Evolutionary conservation across 305 asterid species (phyloP).

Genomic region (Fraxinus paxiana): DNA sequence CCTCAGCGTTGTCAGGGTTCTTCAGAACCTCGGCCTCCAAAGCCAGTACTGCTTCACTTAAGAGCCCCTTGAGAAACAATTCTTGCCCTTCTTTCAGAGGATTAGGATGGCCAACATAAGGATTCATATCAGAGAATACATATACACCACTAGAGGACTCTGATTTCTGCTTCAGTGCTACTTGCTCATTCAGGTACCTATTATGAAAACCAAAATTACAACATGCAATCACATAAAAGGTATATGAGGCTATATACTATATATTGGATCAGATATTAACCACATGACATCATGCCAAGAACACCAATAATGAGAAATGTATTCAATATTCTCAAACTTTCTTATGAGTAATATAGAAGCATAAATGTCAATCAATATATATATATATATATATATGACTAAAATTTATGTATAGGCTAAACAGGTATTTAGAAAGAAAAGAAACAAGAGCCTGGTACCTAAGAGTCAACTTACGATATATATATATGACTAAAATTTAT

Average conservation of each 20-base stretch:
- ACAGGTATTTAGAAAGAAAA: background rate
- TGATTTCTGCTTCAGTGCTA: slow-evolving; percentile 1
- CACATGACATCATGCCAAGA: background rate
- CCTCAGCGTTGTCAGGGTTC: slow-evolving; percentile 95
- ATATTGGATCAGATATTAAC: background rate
- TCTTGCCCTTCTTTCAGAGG: slow-evolving; percentile 98
- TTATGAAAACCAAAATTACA: background rate
- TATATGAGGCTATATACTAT: background rate
- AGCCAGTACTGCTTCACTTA: slow-evolving; percentile 99
- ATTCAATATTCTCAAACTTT: background rate
- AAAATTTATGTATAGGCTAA: background rate
- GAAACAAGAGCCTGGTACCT: background rate
- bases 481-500: background rate
- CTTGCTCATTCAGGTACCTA: slow-evolving; percentile 5
- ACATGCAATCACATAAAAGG: background rate
- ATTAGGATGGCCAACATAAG: slow-evolving; percentile 96
- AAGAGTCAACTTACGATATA: background rate
- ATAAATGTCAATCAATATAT: background rate
- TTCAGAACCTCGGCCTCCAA: slow-evolving; percentile 98
- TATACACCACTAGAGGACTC: slow-evolving; percentile 45
- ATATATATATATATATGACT: background rate
- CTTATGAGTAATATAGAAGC: background rate
- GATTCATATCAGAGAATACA: slow-evolving; percentile 91
- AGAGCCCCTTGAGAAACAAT: slow-evolving; percentile 88
- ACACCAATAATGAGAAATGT: background rate